Percentiles rank a stretch among this genome's conserved stretches.
phyloP scores from a whole-genome alignment of 2,329 filamentous ascomycete genomes.

The Malbranchea cinnamomea region DNA sequence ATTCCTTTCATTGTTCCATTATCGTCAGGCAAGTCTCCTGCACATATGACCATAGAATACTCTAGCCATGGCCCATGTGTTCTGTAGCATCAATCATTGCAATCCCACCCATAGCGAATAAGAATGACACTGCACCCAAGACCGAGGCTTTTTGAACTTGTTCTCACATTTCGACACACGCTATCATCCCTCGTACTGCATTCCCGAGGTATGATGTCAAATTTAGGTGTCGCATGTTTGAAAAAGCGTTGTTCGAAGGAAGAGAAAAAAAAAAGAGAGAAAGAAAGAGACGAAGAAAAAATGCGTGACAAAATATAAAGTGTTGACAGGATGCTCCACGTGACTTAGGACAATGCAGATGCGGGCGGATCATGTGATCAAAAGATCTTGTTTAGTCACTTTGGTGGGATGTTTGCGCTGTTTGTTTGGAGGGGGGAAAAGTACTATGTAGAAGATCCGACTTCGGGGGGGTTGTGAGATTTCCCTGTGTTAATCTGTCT shows the following conservation, averaged over 20 bases:
- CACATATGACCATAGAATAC: too few relatives aligned
- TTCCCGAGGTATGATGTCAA: too few relatives aligned
- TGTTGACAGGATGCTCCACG: constrained; percentile 8
- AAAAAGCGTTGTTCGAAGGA: constrained; percentile 45
- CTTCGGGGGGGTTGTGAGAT: too few relatives aligned
- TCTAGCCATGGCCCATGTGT: too few relatives aligned
- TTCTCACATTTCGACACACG: constrained; percentile 21
- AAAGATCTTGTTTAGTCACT: constrained; percentile 1
- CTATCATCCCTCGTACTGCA: too few relatives aligned
- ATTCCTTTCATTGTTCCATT: too few relatives aligned
- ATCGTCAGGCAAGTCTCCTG: too few relatives aligned
- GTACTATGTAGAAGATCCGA: constrained; percentile 3
- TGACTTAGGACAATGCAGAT: too few relatives aligned
- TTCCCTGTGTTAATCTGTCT: too few relatives aligned
- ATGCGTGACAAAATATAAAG: constrained; percentile 10
- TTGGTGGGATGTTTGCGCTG: constrained; percentile 1
- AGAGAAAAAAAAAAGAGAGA: constrained; percentile 18
- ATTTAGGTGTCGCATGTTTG: constrained; percentile 40
- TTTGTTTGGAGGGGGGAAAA: constrained; percentile 3
- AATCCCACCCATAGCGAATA: constrained; percentile 36
- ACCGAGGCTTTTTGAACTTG: constrained; percentile 22
- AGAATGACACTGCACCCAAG: constrained; percentile 43
- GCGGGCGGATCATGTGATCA: constrained; percentile 1
- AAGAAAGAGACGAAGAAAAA: constrained; percentile 16
- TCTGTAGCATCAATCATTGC: constrained; percentile 45